A percentile compares a stretch with the other conserved stretches of the same genome.
Conservation (phyloP, 495 filamentous ascomycete species). For the Aspergillus indologenus region DNA sequence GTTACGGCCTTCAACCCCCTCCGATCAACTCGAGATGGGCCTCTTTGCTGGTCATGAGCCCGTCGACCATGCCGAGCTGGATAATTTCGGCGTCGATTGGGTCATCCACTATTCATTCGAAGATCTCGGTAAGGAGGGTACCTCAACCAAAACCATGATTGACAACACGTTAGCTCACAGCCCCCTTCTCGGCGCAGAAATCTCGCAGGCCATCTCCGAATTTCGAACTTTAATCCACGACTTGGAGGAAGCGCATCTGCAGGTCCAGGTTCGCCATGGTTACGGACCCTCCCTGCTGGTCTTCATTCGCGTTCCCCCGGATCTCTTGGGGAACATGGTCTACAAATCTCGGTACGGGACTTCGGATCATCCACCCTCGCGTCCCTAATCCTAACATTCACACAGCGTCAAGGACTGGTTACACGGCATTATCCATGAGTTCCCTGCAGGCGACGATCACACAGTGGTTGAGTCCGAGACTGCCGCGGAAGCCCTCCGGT, state of each 20-base stretch:
- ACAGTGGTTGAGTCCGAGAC: constrained; percentile 61
- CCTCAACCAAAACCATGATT: background rate
- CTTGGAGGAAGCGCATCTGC: constrained; percentile 70
- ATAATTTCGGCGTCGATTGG: constrained; percentile 45
- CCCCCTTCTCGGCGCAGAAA: constrained; percentile 45
- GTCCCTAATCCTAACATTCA: constrained; percentile 1
- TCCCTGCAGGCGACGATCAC: constrained; percentile 54
- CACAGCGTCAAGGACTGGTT: constrained; percentile 89
- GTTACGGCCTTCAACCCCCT: background rate
- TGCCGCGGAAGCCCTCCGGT: constrained; percentile 85
- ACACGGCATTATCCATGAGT: constrained; percentile 70
- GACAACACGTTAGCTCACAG: background rate
- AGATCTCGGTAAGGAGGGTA: constrained; percentile 28
- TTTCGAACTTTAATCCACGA: constrained; percentile 73
- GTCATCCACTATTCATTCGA: constrained; percentile 41
- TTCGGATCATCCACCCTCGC: too few species aligned
- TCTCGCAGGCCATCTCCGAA: constrained; percentile 61
- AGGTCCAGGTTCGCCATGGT: constrained; percentile 81
- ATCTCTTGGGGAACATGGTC: constrained; percentile 47
- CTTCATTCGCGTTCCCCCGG: constrained; percentile 65
- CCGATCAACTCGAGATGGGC: constrained; percentile 19
- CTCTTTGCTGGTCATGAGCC: constrained; percentile 11
- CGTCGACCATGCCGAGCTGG: constrained; percentile 25
- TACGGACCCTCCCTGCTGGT: constrained; percentile 71
- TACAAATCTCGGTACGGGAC: constrained; percentile 57